These are phyloP conservation scores for Yamadazyma olivae DNA, from an alignment of 805 yeast species.

Conservation along the genomic window DNA sequence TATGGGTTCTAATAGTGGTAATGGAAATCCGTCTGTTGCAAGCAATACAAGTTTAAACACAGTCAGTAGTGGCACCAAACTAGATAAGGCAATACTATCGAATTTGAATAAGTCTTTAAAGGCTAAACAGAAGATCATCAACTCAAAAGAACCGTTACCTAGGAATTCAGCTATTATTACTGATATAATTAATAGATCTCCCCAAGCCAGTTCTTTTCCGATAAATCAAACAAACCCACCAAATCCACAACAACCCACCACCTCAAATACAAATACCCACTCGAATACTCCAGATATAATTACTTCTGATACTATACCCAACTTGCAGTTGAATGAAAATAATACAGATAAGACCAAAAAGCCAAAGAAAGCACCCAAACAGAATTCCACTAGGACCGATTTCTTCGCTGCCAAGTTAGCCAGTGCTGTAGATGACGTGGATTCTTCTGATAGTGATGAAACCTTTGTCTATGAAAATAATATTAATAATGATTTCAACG, in stretches of 20 bases:
- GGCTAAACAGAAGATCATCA: slow-evolving; percentile 41
- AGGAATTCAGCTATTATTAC: slow-evolving; percentile 32
- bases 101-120: slow-evolving; percentile 41
- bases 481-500: slow-evolving; percentile 9
- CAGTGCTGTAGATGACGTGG: slow-evolving; percentile 88
- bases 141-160: slow-evolving; percentile 33
- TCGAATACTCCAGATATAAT: slow-evolving; percentile 1
- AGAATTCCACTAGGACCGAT: slow-evolving; percentile 77
- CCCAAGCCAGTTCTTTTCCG: slow-evolving; percentile 21
- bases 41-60: not conserved
- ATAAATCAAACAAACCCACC: slow-evolving; percentile 2
- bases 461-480: slow-evolving; percentile 88
- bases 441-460: slow-evolving; percentile 86
- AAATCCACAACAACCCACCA: not conserved
- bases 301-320: slow-evolving; percentile 13
- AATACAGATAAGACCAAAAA: slow-evolving; percentile 12
- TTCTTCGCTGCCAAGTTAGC: slow-evolving; percentile 94
- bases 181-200: slow-evolving; percentile 35
- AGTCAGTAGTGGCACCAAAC: slow-evolving; percentile 6
- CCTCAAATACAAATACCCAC: not conserved
- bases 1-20: too few relatives aligned
- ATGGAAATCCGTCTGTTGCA: too few relatives aligned
- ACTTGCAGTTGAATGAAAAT: slow-evolving; percentile 7
- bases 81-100: slow-evolving; percentile 32
- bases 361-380: slow-evolving; percentile 35